Percentiles rank a stretch among this genome's conserved stretches.
These are phyloP conservation scores for Tetraselmis striata DNA, from an alignment of 139 green algal genomes.

Conservation along the genomic window DNA sequence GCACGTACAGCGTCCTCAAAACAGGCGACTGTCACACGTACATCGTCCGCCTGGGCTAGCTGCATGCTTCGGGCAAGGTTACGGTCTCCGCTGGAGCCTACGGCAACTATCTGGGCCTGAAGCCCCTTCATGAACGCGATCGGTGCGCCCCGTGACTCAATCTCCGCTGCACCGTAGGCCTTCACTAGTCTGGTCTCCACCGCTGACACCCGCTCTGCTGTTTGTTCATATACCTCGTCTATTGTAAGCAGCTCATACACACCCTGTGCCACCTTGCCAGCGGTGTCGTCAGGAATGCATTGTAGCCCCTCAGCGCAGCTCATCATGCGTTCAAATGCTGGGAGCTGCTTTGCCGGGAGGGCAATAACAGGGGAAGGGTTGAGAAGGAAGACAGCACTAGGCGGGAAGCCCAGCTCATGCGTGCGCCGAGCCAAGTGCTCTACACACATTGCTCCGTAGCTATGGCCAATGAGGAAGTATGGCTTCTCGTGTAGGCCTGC, in stretches of 20 bases:
- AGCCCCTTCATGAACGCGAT: background rate
- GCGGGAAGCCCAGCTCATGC: background rate
- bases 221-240: background rate
- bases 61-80: background rate
- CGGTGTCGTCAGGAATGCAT: too few species aligned
- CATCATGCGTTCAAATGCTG: background rate
- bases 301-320: background rate
- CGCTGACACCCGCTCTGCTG: background rate
- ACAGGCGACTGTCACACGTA: background rate
- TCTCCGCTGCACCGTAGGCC: background rate
- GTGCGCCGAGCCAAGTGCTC: background rate
- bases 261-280: background rate
- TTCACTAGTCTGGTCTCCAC: background rate
- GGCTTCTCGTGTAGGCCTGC: background rate
- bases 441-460: background rate
- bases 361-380: background rate
- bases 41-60: background rate
- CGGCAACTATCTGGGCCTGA: background rate
- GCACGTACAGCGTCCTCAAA: too few species aligned
- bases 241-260: background rate
- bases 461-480: background rate
- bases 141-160: background rate
- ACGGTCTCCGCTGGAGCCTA: background rate
- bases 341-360: background rate
- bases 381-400: background rate